Percentiles rank a stretch among this genome's conserved stretches.
phyloP scores from a whole-genome alignment of 140 eudicot genomes.

The Senecio squalidus region DNA sequence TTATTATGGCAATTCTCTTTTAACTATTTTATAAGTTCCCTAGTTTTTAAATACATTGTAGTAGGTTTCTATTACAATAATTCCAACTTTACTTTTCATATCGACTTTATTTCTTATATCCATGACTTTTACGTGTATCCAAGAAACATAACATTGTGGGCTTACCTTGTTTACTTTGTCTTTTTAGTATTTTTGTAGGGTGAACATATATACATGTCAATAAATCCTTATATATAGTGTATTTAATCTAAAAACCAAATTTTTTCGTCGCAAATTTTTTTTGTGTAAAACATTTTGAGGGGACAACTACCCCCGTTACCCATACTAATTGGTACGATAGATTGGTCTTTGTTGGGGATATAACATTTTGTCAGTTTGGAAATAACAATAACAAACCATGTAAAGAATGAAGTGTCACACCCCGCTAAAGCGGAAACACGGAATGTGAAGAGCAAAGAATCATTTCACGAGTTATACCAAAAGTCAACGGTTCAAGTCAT shows the following conservation, averaged over 20 bases:
- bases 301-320: no score
- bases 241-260: background rate
- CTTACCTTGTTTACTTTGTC: background rate
- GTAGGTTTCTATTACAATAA: conserved; percentile 5
- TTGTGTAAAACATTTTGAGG: no score
- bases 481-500: no score
- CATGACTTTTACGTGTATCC: conserved; percentile 10
- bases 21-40: background rate
- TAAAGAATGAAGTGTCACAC: no score
- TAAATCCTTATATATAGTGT: background rate
- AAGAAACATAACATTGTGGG: background rate
- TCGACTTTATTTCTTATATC: background rate
- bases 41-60: conserved; percentile 2
- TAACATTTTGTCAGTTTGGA: no score
- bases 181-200: background rate
- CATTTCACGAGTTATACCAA: no score
- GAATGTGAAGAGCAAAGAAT: no score
- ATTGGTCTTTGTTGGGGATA: no score
- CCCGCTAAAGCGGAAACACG: no score
- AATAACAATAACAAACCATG: no score
- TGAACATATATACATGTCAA: background rate
- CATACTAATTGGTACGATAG: no score
- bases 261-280: no score
- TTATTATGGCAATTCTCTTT: background rate
- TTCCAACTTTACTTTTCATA: conserved; percentile 2